Conservation (phyloP, 371 early-diverging fungal genomes). For the Racocetra persica region DNA sequence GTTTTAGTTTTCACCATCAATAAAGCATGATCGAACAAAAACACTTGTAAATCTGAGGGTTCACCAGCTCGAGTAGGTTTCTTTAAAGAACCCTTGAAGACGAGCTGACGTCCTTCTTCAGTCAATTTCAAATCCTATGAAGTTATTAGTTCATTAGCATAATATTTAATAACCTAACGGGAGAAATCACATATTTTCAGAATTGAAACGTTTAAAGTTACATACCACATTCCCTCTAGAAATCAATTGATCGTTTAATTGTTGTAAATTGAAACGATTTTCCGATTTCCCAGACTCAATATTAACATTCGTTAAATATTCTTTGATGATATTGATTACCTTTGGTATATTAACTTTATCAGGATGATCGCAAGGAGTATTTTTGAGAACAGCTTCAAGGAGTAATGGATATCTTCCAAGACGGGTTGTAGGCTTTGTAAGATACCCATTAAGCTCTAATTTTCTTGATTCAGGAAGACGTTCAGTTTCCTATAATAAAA, state of each 20-base stretch:
- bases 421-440: conserved; percentile 87
- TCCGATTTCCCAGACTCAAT: conserved; percentile 85
- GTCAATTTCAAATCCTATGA: conserved; percentile 75
- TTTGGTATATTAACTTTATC: conserved; percentile 71
- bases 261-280: conserved; percentile 73
- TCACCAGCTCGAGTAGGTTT: conserved; percentile 74
- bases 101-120: conserved; percentile 71
- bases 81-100: conserved; percentile 83
- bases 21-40: conserved; percentile 87
- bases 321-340: conserved; percentile 70
- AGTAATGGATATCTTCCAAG: conserved; percentile 90
- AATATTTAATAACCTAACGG: conserved; percentile 46
- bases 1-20: conserved; percentile 77
- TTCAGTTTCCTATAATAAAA: conserved; percentile 64
- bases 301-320: conserved; percentile 79
- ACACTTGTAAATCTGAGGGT: conserved; percentile 72
- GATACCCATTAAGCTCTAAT: conserved; percentile 80
- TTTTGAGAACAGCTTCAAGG: conserved; percentile 84
- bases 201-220: conserved; percentile 50
- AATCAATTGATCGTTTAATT: conserved; percentile 59
- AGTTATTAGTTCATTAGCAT: neutral
- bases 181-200: no score
- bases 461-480: conserved; percentile 81
- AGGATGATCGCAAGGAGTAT: conserved; percentile 82
- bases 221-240: conserved; percentile 54